Evolutionary conservation across 306 rosid genomes (phyloP), one percentile per base, ranked within the genome.

Genomic region (Cicer judaicum): DNA sequence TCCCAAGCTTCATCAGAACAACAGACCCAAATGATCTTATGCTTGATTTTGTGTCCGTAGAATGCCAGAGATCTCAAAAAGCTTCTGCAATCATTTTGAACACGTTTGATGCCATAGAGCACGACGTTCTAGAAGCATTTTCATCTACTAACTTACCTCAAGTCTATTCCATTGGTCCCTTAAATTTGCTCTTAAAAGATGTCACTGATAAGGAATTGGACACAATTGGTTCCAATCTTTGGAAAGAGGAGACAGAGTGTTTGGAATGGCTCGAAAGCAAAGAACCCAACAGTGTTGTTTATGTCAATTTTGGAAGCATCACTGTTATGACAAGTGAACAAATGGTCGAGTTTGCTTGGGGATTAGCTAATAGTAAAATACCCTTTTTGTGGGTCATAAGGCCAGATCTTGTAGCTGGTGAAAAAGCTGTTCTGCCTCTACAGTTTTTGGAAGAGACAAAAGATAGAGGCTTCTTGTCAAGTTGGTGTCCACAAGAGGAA

Each of bases 251-350:
- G 5, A 2, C 43, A 1, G 68, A 76, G 41, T 89, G 96, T 55
- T 66, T 90, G 1, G 73, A 82, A 10, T 93, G 98, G 98, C 88
- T 90, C 0, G 84, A 86, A 50, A 41, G 16, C 3, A 84, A 80
- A 65, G 80, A 82, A 10, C 64, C 84, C 0, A 72, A 80, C 62
- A 76, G 85, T 0, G 93, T 91, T 3, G 86, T 91, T 36, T 91
- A 91, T 11, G 95, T 91, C 0, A 91, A 91, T 50, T 91, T 91
- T 6, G 93, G 95, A 5, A 89, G 97, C 79, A 82, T 86, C 29
- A 82, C 92, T 0, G 88, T 91, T 1, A 85, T 92, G 88, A 86
- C 90, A 0, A 15, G 39, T 12, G 85, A 84, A 1, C 90, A 89
- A 48, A 5, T 88, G 13, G 60, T 74, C 10, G 97, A 89, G 62